These are phyloP conservation scores for Populus euphratica DNA, from an alignment of 345 rosid species.

Conservation along the genomic window DNA sequence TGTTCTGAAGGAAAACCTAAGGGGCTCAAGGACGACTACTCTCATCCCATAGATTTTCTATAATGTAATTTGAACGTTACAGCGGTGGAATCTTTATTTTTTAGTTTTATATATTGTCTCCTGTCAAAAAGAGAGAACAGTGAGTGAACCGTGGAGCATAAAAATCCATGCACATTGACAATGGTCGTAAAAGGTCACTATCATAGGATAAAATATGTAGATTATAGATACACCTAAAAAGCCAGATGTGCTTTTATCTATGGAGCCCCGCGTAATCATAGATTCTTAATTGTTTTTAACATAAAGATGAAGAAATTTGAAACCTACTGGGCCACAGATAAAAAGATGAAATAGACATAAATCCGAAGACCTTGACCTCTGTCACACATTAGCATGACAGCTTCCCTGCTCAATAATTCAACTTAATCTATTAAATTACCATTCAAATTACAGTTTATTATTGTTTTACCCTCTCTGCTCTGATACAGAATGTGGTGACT, in stretches of 20 bases:
- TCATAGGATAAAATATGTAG: not conserved
- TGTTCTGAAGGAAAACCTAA: too few species aligned
- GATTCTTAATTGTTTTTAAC: not conserved
- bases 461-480: too few species aligned
- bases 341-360: constrained; percentile 12
- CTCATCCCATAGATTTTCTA: not conserved
- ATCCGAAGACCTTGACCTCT: constrained; percentile 13
- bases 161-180: not conserved
- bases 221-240: not conserved
- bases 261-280: constrained; percentile 9
- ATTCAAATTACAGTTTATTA: not conserved
- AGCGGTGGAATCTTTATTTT: too few species aligned
- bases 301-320: constrained; percentile 12
- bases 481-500: too few species aligned
- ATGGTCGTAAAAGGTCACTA: not conserved
- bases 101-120: too few species aligned
- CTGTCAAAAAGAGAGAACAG: not conserved
- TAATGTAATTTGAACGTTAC: too few species aligned
- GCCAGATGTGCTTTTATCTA: not conserved
- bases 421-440: not conserved
- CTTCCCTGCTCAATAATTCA: constrained; percentile 5
- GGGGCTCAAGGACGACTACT: too few species aligned
- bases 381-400: not conserved
- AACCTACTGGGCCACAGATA: not conserved
- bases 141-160: not conserved